Base-by-base conservation (phyloP, 2,329 filamentous ascomycete genomes). In the Penicillium expansum region DNA sequence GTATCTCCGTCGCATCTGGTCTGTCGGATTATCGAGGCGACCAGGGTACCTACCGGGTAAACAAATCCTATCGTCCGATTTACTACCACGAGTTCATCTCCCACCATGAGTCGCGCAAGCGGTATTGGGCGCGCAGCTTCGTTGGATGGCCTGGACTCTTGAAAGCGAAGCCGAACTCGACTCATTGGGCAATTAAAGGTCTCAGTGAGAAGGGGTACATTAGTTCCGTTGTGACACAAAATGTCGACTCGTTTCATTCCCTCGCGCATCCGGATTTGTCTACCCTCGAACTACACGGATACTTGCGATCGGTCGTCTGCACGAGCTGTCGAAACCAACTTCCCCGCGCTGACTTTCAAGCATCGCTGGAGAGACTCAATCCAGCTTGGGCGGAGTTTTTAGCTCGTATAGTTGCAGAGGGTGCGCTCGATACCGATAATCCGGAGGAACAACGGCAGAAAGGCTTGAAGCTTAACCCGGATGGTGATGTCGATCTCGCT, bases 121-220 rank as follows among this genome's bases (percentile, higher is more conserved):
- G 94, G 59, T 99, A 99, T 73, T 99, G 94, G 94, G 93, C 94
- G 0, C 80, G 94, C 48, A 96, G 90, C 70, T 99, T 96, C 73
- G 78, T 99, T 20, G 94, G 94, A 37, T 97, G 92, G 92, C 87
- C 90, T 4, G 91, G 85, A 43, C 78, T 97, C 63, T 79, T 89
- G 68, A 87, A 85, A 60, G 90, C 91, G n/a, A 79, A 78, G 56
- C 92, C 93, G 13, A 97, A 97, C 69, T 77, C 79, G 3, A 87
- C 86, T 2, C 94, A 99, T 76, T 81, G 84, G 70, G 91, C 92
- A 2, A 83, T 97, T 55, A 82, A 84, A 51, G 82, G 88, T 61
- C 78, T 97, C 35, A 89, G 85, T 3, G 75, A 82, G 5, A 77
- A 94, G 63, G 92, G 92, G 2, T 76, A 92, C 48, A 79, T 97